phyloP scores from a whole-genome alignment of 305 asterid genomes.

The Rubia tinctorum region DNA sequence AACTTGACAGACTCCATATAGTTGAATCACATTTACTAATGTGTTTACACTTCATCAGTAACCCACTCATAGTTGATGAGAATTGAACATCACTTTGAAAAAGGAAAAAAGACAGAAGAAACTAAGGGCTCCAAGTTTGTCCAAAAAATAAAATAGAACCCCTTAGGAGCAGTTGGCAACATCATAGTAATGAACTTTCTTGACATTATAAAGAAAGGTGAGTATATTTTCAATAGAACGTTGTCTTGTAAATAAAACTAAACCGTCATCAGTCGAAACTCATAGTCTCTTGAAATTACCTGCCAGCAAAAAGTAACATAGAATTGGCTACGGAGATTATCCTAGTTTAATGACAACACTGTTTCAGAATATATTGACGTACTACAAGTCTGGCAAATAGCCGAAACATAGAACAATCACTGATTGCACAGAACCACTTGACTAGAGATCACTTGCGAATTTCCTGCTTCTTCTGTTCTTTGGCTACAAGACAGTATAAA shows the following conservation, averaged over 20 bases:
- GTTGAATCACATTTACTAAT: too few species aligned
- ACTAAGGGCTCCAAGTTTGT: too few species aligned
- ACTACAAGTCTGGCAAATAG: neutral
- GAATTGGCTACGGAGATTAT: neutral
- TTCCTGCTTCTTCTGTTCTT: slow-evolving; percentile 75
- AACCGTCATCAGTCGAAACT: neutral
- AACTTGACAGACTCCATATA: too few species aligned
- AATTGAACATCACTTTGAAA: too few species aligned
- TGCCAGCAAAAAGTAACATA: neutral
- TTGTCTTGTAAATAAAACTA: neutral
- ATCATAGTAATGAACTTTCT: too few species aligned
- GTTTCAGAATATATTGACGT: neutral
- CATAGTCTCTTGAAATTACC: neutral
- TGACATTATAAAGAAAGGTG: too few species aligned
- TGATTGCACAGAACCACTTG: slow-evolving; percentile 10
- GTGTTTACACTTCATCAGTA: too few species aligned
- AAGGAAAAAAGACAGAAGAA: too few species aligned
- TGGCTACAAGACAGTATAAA: slow-evolving; percentile 39
- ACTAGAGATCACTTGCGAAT: slow-evolving; percentile 57
- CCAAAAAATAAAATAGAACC: too few species aligned
- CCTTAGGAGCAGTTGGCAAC: too few species aligned
- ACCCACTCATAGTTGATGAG: too few species aligned
- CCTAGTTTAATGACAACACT: neutral
- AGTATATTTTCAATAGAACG: too few species aligned
- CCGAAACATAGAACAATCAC: neutral